A percentile compares a stretch with the other conserved stretches of the same genome.
Evolutionary conservation across 257 asterid genomes (phyloP).

Genomic region (Solanum rostratum): DNA sequence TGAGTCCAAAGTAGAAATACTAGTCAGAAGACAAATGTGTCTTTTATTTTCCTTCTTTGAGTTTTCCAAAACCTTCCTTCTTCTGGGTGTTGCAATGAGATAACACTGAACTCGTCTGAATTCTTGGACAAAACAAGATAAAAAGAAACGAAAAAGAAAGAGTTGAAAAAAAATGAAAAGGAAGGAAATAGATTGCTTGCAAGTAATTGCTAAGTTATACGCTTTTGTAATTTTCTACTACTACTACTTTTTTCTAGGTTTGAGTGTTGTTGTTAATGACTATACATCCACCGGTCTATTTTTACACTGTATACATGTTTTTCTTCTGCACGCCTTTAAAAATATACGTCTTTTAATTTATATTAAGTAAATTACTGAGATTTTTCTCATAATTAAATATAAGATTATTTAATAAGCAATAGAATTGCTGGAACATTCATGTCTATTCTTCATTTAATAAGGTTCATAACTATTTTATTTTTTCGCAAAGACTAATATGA

Average conservation of each 20-base stretch:
- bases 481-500: too few relatives aligned
- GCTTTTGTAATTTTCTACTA: neutral
- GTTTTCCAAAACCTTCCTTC: neutral
- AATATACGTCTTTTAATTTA: too few relatives aligned
- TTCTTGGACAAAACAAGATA: neutral
- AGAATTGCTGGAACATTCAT: too few relatives aligned
- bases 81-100: neutral
- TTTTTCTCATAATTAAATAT: too few relatives aligned
- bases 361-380: too few relatives aligned
- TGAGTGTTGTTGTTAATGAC: neutral
- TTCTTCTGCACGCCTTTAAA: neutral
- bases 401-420: too few relatives aligned
- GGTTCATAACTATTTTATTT: too few relatives aligned
- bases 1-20: neutral
- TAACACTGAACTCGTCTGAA: conserved; percentile 2
- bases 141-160: neutral
- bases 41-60: neutral
- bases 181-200: conserved; percentile 1
- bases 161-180: neutral
- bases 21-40: neutral
- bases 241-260: neutral
- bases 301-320: neutral
- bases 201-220: conserved; percentile 2
- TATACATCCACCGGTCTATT: neutral
- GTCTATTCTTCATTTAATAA: too few relatives aligned